These are phyloP conservation scores for Starmerella lactis-condensi DNA, from an alignment of 805 yeast species.

Conservation along the genomic window DNA sequence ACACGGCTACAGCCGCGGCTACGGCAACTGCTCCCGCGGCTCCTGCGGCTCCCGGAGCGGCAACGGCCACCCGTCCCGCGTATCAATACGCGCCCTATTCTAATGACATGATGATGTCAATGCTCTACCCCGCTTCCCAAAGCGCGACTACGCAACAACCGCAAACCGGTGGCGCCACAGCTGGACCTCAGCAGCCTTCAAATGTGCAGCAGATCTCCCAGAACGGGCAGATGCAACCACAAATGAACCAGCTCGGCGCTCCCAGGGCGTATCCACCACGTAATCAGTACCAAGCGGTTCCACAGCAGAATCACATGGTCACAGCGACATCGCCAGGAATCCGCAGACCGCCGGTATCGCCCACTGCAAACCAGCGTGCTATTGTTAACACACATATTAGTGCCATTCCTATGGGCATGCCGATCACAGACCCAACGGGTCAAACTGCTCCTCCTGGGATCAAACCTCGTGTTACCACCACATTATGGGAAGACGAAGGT, in stretches of 20 bases:
- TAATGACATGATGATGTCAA: constrained; percentile 7
- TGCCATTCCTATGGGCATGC: constrained; percentile 15
- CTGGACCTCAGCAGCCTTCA: constrained; percentile 1
- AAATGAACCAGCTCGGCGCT: constrained; percentile 4
- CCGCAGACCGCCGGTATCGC: constrained; percentile 4
- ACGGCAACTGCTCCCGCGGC: constrained; percentile 7
- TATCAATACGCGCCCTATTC: constrained; percentile 7
- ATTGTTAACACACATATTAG: constrained; percentile 12
- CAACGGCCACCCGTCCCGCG: constrained; percentile 4
- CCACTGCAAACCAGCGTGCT: constrained; percentile 9
- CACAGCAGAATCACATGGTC: neutral
- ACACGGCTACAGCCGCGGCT: constrained; percentile 9
- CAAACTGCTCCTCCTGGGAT: constrained; percentile 25
- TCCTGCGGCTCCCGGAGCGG: constrained; percentile 5
- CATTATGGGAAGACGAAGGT: constrained; percentile 83
- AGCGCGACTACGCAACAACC: constrained; percentile 5
- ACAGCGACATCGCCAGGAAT: constrained; percentile 3
- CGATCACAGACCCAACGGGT: constrained; percentile 25
- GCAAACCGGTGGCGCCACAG: constrained; percentile 5
- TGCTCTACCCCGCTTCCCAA: constrained; percentile 9
- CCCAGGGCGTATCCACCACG: constrained; percentile 2
- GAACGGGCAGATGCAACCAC: constrained; percentile 4
- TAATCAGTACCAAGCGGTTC: neutral
- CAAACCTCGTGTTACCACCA: constrained; percentile 52
- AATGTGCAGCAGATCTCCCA: constrained; percentile 2